These are phyloP conservation scores for Mollisiaceae sp. DNA, from an alignment of 2,329 filamentous ascomycete genomes.

Conservation along the genomic window DNA sequence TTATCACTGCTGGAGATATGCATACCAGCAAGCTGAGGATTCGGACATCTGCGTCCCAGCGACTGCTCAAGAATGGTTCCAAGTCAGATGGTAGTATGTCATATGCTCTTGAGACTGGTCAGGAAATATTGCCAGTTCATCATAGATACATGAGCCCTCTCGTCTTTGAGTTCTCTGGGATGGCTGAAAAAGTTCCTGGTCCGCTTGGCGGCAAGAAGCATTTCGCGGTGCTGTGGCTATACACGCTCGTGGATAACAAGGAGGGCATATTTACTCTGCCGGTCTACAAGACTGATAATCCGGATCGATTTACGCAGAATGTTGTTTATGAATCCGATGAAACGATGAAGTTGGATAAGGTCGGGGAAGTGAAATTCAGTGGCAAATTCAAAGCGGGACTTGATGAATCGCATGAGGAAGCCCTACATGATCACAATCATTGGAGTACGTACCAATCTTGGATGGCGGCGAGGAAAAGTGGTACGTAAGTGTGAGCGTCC, in stretches of 20 bases:
- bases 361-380: slow-evolving; percentile 25
- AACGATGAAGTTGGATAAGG: slow-evolving; percentile 24
- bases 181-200: slow-evolving; percentile 21
- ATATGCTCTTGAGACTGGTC: slow-evolving; percentile 19
- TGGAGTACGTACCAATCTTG: slow-evolving; percentile 29
- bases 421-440: slow-evolving; percentile 21
- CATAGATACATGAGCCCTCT: slow-evolving; percentile 26
- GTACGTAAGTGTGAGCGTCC: slow-evolving; percentile 24
- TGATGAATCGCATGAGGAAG: slow-evolving; percentile 28
- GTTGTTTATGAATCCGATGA: slow-evolving; percentile 25
- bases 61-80: slow-evolving; percentile 21
- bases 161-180: slow-evolving; percentile 26
- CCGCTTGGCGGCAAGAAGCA: slow-evolving; percentile 28
- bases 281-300: slow-evolving; percentile 29
- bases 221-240: slow-evolving; percentile 29
- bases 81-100: slow-evolving; percentile 16
- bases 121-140: slow-evolving; percentile 26
- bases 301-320: slow-evolving; percentile 26
- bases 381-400: slow-evolving; percentile 28
- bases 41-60: slow-evolving; percentile 23
- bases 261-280: slow-evolving; percentile 22
- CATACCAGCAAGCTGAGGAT: slow-evolving; percentile 24
- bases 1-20: slow-evolving; percentile 23
- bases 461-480: slow-evolving; percentile 25
- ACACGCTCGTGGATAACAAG: slow-evolving; percentile 28